Conservation (phyloP, 1,284 basidiomycete species). For the Ustanciosporium gigantosporum region DNA sequence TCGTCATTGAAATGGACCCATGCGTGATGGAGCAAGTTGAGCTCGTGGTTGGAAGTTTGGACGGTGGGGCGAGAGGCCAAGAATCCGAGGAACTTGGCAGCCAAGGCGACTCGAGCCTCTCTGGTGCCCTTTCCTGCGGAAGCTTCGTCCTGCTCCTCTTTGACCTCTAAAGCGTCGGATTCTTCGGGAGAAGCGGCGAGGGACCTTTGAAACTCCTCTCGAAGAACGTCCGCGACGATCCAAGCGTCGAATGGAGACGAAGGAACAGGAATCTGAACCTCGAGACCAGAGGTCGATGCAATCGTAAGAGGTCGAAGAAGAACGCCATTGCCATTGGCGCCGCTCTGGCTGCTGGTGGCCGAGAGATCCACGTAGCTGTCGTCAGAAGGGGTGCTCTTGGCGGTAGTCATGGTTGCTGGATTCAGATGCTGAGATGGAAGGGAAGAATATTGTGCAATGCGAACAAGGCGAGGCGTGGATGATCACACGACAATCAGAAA, state of each 20-base stretch:
- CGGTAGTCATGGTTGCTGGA: slow-evolving; percentile 18
- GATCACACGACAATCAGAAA: not conserved
- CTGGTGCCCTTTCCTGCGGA: slow-evolving; percentile 23
- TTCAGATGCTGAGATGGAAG: not conserved
- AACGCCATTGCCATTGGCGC: slow-evolving; percentile 27
- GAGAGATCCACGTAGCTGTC: slow-evolving; percentile 40
- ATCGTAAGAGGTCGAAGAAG: slow-evolving; percentile 31
- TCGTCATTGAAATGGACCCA: slow-evolving; percentile 44
- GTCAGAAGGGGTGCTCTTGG: slow-evolving; percentile 35
- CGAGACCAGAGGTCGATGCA: slow-evolving; percentile 19
- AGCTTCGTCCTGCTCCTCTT: slow-evolving; percentile 51
- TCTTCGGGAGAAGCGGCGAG: slow-evolving; percentile 46
- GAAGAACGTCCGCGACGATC: slow-evolving; percentile 50
- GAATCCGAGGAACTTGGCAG: slow-evolving; percentile 60
- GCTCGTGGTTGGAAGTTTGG: slow-evolving; percentile 74
- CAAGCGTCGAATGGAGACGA: slow-evolving; percentile 51
- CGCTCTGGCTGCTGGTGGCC: slow-evolving; percentile 33
- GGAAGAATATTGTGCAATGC: not conserved
- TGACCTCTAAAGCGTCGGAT: slow-evolving; percentile 28
- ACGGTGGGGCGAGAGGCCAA: slow-evolving; percentile 70
- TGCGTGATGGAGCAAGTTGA: slow-evolving; percentile 69
- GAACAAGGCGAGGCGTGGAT: not conserved
- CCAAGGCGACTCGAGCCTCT: slow-evolving; percentile 46
- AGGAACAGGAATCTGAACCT: slow-evolving; percentile 49
- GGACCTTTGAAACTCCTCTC: slow-evolving; percentile 50